Conservation (phyloP, 139 green algal genomes). For the Edaphochlamys debaryana region DNA sequence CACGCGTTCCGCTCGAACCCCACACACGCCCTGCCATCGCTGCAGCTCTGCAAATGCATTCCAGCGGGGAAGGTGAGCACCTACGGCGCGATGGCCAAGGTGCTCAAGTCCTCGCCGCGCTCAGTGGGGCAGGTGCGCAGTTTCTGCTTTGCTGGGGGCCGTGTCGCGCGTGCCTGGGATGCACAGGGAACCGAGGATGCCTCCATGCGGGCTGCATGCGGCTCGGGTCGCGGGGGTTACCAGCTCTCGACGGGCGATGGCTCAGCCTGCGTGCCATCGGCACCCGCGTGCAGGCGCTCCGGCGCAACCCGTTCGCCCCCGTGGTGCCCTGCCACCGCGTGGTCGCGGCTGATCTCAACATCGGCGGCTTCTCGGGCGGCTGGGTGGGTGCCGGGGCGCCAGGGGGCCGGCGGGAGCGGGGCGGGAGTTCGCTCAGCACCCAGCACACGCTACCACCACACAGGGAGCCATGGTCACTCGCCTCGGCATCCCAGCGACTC, state of each 20-base stretch:
- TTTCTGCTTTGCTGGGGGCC: no score
- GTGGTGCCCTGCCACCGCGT: conserved; percentile 84
- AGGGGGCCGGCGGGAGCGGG: not conserved
- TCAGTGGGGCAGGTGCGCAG: conserved; percentile 76
- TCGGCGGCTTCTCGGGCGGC: conserved; percentile 82
- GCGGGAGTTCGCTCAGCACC: not conserved
- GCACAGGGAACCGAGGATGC: no score
- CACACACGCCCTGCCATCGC: no score
- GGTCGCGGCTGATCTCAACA: conserved; percentile 62
- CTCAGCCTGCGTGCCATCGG: no score
- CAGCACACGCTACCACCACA: not conserved
- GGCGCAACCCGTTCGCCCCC: conserved; percentile 80
- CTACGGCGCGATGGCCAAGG: conserved; percentile 72
- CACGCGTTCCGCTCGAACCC: no score
- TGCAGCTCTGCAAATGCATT: conserved; percentile 70
- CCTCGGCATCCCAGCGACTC: not conserved
- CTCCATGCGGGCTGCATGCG: no score
- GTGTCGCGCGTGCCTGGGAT: no score
- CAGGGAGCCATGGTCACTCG: not conserved
- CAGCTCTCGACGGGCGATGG: no score
- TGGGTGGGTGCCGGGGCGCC: conserved; percentile 48
- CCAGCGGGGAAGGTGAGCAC: conserved; percentile 78
- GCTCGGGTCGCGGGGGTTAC: no score
- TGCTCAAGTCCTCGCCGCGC: conserved; percentile 63
- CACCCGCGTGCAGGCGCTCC: conserved; percentile 82